phyloP scores from a whole-genome alignment of 176 grass and related monocot species.

The Zoysia japonica region DNA sequence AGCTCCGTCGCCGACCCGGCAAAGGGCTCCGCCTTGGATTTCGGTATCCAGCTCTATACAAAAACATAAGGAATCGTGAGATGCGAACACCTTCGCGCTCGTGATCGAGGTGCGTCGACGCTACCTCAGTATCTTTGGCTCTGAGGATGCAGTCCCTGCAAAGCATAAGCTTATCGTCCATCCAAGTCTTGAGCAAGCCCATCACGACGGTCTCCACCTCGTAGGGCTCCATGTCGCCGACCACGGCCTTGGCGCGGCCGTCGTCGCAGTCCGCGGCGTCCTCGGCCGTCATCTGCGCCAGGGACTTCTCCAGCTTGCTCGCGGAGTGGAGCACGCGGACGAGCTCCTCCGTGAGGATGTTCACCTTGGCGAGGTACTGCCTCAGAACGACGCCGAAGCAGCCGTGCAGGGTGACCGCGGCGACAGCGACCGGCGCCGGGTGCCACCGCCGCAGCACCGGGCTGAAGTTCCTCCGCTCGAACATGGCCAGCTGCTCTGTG shows the following conservation, averaged over 20 bases:
- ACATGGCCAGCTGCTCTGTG: conserved; percentile 60
- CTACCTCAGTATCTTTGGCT: conserved; percentile 90
- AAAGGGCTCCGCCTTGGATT: conserved; percentile 72
- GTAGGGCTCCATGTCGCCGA: conserved; percentile 83
- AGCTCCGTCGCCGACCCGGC: conserved; percentile 72
- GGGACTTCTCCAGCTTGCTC: conserved; percentile 68
- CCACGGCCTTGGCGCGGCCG: conserved; percentile 56
- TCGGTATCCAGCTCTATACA: conserved; percentile 85
- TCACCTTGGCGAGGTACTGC: conserved; percentile 59
- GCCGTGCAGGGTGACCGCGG: conserved; percentile 67
- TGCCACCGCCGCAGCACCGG: conserved; percentile 71
- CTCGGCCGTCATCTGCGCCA: conserved; percentile 81
- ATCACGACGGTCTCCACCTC: conserved; percentile 81
- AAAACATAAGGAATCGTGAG: background rate
- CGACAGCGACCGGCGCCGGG: conserved; percentile 55
- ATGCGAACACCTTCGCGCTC: too few species aligned
- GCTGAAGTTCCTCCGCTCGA: conserved; percentile 74
- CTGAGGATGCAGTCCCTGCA: conserved; percentile 63
- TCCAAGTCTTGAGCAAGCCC: conserved; percentile 81
- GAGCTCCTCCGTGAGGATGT: conserved; percentile 74
- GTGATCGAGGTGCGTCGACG: background rate
- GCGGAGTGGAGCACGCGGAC: conserved; percentile 77
- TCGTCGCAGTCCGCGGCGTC: conserved; percentile 65
- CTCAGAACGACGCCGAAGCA: conserved; percentile 83
- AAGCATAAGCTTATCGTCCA: conserved; percentile 77